A percentile compares a stretch with the other conserved stretches of the same genome.
Evolutionary conservation across 257 asterid species (phyloP).

Genomic region (Fraxinus pennsylvanica): DNA sequence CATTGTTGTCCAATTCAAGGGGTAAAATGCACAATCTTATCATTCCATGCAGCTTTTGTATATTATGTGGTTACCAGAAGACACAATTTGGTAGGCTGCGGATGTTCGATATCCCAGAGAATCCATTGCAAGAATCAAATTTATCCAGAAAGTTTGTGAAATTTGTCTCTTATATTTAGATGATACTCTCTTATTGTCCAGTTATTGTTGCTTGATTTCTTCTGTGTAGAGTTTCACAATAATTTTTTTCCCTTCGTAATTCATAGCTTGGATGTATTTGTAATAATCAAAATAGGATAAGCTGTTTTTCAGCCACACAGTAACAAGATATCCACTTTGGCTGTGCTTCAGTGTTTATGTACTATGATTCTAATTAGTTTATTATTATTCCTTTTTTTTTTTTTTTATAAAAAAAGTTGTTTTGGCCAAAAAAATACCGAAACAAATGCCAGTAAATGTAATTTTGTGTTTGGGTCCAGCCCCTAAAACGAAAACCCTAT

Average conservation of each 20-base stretch:
- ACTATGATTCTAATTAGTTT: background rate
- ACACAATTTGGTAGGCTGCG: conserved; percentile 19
- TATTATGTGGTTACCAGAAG: conserved; percentile 27
- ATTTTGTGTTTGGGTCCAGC: background rate
- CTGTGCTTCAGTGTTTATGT: conserved; percentile 12
- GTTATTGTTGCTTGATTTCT: conserved; percentile 48
- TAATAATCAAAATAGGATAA: conserved; percentile 35
- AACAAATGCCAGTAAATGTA: background rate
- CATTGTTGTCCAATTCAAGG: conserved; percentile 75
- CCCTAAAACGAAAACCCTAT: background rate
- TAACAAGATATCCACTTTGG: conserved; percentile 25
- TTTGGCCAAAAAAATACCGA: background rate
- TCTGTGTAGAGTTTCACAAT: conserved; percentile 48
- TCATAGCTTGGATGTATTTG: conserved; percentile 34
- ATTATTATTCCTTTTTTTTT: no score
- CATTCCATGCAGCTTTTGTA: conserved; percentile 35
- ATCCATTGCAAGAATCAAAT: conserved; percentile 16
- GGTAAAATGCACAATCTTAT: conserved; percentile 19
- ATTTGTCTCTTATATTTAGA: conserved; percentile 26
- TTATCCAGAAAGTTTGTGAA: conserved; percentile 21
- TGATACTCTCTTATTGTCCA: conserved; percentile 30
- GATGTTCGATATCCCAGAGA: conserved; percentile 28
- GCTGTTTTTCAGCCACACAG: conserved; percentile 23
- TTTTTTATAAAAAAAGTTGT: background rate
- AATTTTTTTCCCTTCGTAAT: conserved; percentile 28